phyloP scores from a whole-genome alignment of 176 grass and related monocot genomes.

The Chrysopogon serrulatus region DNA sequence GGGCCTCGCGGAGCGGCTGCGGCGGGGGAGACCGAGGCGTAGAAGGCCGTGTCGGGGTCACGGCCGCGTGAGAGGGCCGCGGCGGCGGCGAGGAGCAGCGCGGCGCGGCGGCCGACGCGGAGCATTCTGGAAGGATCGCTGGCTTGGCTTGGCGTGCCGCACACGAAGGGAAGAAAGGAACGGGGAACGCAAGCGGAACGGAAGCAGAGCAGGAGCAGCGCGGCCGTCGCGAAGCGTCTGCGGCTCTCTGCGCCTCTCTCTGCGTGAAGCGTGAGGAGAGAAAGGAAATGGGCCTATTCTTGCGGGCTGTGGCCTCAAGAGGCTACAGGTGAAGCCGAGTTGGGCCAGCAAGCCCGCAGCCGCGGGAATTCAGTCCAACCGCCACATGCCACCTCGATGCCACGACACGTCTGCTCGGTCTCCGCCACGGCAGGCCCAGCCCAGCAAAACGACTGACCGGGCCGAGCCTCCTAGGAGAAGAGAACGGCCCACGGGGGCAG shows the following conservation, averaged over 20 bases:
- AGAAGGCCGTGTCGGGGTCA: not conserved
- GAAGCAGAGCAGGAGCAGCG: not conserved
- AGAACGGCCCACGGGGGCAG: too few relatives aligned
- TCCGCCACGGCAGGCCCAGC: too few relatives aligned
- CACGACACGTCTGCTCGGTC: too few relatives aligned
- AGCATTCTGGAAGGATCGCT: slow-evolving; percentile 22
- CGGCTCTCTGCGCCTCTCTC: too few relatives aligned
- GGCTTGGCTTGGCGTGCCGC: not conserved
- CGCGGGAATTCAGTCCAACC: too few relatives aligned
- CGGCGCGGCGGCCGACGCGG: slow-evolving; percentile 15
- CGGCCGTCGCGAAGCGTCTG: not conserved
- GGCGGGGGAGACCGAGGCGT: not conserved
- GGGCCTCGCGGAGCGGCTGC: not conserved
- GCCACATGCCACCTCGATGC: too few relatives aligned
- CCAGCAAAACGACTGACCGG: too few relatives aligned
- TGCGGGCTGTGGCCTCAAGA: too few relatives aligned
- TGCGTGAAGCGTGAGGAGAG: not conserved
- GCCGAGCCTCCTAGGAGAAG: too few relatives aligned
- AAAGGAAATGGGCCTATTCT: too few relatives aligned
- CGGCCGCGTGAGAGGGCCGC: not conserved
- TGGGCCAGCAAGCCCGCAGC: too few relatives aligned
- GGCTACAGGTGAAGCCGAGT: too few relatives aligned
- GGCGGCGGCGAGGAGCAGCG: slow-evolving; percentile 19
- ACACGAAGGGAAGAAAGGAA: not conserved
- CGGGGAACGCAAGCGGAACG: not conserved